Percentiles rank a stretch among this genome's conserved stretches.
Evolutionary conservation across 306 rosid genomes (phyloP).

Genomic region (Glycine tomentella): DNA sequence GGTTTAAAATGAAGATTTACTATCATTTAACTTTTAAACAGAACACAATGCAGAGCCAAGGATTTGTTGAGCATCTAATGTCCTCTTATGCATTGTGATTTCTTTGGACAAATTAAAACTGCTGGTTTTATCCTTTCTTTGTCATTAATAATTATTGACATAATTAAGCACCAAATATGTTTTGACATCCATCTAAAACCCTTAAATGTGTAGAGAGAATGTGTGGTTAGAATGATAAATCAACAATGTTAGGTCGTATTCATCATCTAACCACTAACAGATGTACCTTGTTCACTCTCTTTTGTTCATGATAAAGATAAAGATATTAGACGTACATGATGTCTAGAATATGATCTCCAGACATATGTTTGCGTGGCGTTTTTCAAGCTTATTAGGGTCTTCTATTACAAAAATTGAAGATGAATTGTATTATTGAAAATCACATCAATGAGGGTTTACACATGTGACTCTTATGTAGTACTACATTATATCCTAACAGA

Average conservation of each 20-base stretch:
- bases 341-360: constrained; percentile 19
- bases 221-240: background rate
- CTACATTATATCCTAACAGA: background rate
- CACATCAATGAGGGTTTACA: background rate
- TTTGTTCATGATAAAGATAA: background rate
- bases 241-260: background rate
- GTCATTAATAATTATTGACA: background rate
- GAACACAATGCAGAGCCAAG: background rate
- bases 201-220: background rate
- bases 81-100: background rate
- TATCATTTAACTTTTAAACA: background rate
- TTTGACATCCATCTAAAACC: background rate
- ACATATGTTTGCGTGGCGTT: no score
- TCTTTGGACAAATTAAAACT: background rate
- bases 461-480: background rate
- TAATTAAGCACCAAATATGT: background rate
- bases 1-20: background rate
- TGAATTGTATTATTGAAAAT: background rate
- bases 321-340: background rate
- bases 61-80: background rate
- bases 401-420: no score
- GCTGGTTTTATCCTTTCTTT: background rate
- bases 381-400: no score
- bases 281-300: background rate
- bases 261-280: background rate